Conservation (phyloP, 1,284 basidiomycete species). For the Ustilago lituana region DNA sequence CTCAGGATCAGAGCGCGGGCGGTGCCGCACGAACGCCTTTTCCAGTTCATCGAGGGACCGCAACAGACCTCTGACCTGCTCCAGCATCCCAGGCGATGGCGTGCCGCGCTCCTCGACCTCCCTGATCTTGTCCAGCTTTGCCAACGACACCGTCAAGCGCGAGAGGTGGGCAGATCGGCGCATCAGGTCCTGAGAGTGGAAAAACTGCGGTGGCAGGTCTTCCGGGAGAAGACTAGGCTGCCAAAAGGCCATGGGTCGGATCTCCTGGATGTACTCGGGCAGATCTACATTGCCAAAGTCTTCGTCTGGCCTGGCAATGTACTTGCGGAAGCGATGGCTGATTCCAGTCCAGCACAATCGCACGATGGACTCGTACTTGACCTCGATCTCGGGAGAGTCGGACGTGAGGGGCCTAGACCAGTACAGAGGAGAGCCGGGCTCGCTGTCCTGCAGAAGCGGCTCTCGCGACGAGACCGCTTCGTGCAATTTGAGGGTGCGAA, state of each 20-base stretch:
- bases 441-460: slow-evolving; percentile 31
- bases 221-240: slow-evolving; percentile 40
- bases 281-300: slow-evolving; percentile 23
- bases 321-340: slow-evolving; percentile 43
- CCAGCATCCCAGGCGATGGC: slow-evolving; percentile 18
- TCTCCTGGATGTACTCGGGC: slow-evolving; percentile 33
- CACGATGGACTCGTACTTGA: slow-evolving; percentile 53
- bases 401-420: slow-evolving; percentile 41
- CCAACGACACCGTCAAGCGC: slow-evolving; percentile 21
- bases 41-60: slow-evolving; percentile 32
- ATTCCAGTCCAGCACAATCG: slow-evolving; percentile 44
- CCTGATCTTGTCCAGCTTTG: slow-evolving; percentile 26
- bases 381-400: slow-evolving; percentile 38
- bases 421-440: slow-evolving; percentile 42
- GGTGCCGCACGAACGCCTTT: slow-evolving; percentile 35
- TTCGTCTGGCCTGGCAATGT: slow-evolving; percentile 46
- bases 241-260: slow-evolving; percentile 51
- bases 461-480: slow-evolving; percentile 31
- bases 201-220: slow-evolving; percentile 39
- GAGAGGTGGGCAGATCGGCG: slow-evolving; percentile 35
- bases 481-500: slow-evolving; percentile 29
- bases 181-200: slow-evolving; percentile 51
- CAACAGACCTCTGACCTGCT: slow-evolving; percentile 16
- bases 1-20: slow-evolving; percentile 28
- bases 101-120: slow-evolving; percentile 6